Percentiles rank a stretch among this genome's conserved stretches.
Evolutionary conservation across 495 filamentous ascomycete species (phyloP).

Genomic region (Penicillium taxi): DNA sequence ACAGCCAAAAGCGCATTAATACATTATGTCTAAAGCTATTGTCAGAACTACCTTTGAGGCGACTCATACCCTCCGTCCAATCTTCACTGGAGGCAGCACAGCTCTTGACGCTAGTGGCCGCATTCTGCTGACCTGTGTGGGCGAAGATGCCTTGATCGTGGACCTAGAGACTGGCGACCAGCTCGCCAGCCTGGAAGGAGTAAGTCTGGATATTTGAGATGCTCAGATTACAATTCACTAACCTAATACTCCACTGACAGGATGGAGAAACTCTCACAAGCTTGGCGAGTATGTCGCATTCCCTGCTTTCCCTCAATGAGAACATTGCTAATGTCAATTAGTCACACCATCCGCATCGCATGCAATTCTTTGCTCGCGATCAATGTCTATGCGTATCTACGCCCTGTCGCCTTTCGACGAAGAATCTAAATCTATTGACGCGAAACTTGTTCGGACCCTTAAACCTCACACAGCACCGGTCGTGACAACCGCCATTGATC

Average conservation of each 20-base stretch:
- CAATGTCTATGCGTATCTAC: slow-evolving; percentile 89
- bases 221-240: slow-evolving; percentile 11
- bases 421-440: slow-evolving; percentile 45
- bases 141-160: slow-evolving; percentile 82
- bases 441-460: slow-evolving; percentile 64
- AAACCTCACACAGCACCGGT: slow-evolving; percentile 91
- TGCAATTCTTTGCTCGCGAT: slow-evolving; percentile 84
- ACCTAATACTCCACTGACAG: slow-evolving; percentile 36
- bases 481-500: slow-evolving; percentile 72
- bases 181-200: slow-evolving; percentile 81
- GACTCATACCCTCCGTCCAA: slow-evolving; percentile 72
- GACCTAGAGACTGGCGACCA: slow-evolving; percentile 76
- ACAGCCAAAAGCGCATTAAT: slow-evolving; percentile 15
- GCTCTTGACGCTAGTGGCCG: slow-evolving; percentile 73
- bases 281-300: slow-evolving; percentile 54
- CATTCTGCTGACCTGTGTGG: slow-evolving; percentile 76
- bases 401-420: slow-evolving; percentile 53
- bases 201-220: slow-evolving; percentile 34
- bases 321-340: slow-evolving; percentile 26
- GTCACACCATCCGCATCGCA: slow-evolving; percentile 84
- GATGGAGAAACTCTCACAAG: slow-evolving; percentile 91
- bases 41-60: slow-evolving; percentile 83
- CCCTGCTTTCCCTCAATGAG: neutral
- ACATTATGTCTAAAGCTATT: slow-evolving; percentile 41
- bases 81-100: slow-evolving; percentile 86